Conservation (phyloP, 1,284 basidiomycete genomes). For the Trametes sp. region DNA sequence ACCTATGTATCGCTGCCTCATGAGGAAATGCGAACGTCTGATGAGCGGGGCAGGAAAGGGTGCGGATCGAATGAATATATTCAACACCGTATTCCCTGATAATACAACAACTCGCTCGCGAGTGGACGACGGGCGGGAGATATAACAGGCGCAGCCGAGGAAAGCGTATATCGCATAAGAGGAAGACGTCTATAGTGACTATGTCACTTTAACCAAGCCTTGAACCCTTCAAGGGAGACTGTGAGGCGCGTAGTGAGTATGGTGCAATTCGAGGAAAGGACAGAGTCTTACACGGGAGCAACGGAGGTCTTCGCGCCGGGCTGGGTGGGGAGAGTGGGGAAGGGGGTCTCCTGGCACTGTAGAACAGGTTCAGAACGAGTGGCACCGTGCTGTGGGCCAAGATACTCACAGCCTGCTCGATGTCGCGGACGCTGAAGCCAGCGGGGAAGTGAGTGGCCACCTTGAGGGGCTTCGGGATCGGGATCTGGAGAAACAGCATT, state of each 20-base stretch:
- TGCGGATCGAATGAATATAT: neutral
- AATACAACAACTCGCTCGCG: slow-evolving; percentile 6
- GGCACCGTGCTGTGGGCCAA: too few relatives aligned
- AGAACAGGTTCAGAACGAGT: neutral
- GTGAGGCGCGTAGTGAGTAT: neutral
- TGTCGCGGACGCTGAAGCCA: slow-evolving; percentile 21
- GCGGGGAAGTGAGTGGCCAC: slow-evolving; percentile 23
- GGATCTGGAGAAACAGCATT: slow-evolving; percentile 4
- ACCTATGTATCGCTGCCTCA: too few relatives aligned
- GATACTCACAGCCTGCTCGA: slow-evolving; percentile 34
- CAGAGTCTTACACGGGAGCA: slow-evolving; percentile 37
- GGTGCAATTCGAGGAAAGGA: too few relatives aligned
- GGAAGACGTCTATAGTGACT: neutral
- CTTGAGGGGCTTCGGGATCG: slow-evolving; percentile 12
- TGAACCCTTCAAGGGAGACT: neutral
- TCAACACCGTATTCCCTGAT: neutral
- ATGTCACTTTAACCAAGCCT: neutral
- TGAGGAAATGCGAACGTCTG: too few relatives aligned
- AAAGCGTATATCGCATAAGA: neutral
- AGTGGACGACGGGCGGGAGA: neutral
- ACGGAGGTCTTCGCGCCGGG: slow-evolving; percentile 41
- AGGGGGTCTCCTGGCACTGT: slow-evolving; percentile 23
- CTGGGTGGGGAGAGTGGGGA: slow-evolving; percentile 41
- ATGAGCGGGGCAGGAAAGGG: too few relatives aligned
- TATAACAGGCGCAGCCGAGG: neutral